Percentiles rank a stretch among this genome's conserved stretches.
Conservation (phyloP, 257 asterid genomes). For the Petunia secreta region DNA sequence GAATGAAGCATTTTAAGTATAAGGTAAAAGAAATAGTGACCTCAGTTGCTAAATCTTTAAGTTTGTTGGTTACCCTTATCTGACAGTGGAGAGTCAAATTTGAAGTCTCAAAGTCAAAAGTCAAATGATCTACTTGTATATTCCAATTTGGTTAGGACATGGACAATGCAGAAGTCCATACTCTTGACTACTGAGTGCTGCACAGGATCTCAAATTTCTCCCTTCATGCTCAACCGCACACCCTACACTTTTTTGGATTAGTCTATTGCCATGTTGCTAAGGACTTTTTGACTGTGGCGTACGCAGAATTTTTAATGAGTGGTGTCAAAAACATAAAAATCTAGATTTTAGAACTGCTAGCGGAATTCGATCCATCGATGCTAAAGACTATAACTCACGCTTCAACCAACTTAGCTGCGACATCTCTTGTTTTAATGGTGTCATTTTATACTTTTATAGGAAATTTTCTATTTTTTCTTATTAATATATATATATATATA, state of each 20-base stretch:
- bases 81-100: background rate
- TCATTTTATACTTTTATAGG: no score
- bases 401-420: no score
- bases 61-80: background rate
- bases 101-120: slow-evolving; percentile 15
- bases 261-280: background rate
- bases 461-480: no score
- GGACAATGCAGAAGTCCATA: background rate
- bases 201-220: background rate
- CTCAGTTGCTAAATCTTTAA: background rate
- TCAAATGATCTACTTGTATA: slow-evolving; percentile 3
- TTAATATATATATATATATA: no score
- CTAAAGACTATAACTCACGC: no score
- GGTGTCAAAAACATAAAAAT: no score
- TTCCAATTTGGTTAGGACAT: background rate
- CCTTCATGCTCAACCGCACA: background rate
- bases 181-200: background rate
- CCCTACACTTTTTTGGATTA: background rate
- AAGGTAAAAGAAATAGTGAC: background rate
- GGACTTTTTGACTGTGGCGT: background rate
- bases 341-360: no score
- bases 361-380: no score
- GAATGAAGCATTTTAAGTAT: no score
- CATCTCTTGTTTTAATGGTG: no score
- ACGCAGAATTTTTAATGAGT: no score